Evolutionary conservation across 495 filamentous ascomycete genomes (phyloP).

Genomic region (Neurospora africana): DNA sequence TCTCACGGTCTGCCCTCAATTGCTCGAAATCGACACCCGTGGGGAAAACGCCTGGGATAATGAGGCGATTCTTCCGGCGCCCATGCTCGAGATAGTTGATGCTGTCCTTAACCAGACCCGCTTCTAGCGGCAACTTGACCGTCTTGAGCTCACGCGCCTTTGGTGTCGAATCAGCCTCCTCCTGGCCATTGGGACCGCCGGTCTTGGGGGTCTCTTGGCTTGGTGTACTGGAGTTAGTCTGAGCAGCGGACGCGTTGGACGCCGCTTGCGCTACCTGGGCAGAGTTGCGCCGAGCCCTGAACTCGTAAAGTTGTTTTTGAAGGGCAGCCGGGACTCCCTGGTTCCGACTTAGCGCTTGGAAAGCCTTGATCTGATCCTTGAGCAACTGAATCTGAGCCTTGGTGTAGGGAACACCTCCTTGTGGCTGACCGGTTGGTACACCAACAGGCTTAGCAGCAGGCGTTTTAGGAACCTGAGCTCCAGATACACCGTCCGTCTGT

Average conservation of each 20-base stretch:
- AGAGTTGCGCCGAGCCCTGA: constrained; percentile 53
- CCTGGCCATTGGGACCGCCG: constrained; percentile 16
- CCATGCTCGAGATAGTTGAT: constrained; percentile 76
- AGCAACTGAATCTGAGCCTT: constrained; percentile 60
- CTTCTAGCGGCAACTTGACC: constrained; percentile 56
- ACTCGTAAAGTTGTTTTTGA: constrained; percentile 64
- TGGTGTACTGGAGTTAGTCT: constrained; percentile 42
- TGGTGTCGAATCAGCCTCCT: constrained; percentile 15
- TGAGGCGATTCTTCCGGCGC: constrained; percentile 56
- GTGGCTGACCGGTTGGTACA: constrained; percentile 7
- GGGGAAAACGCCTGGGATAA: constrained; percentile 80
- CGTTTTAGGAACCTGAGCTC: constrained; percentile 18
- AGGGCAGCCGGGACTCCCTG: constrained; percentile 60
- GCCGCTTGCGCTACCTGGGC: constrained; percentile 44
- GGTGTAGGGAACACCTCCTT: constrained; percentile 42
- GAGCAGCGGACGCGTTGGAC: constrained; percentile 17
- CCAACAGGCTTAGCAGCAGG: constrained; percentile 25
- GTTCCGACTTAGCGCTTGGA: constrained; percentile 74
- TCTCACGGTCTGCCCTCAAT: constrained; percentile 72
- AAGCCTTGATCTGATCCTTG: constrained; percentile 68
- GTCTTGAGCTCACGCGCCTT: constrained; percentile 39
- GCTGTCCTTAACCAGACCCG: constrained; percentile 35
- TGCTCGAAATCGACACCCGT: constrained; percentile 76
- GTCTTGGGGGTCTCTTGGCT: constrained; percentile 40
- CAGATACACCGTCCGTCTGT: constrained; percentile 8